Base-by-base conservation (phyloP, 495 filamentous ascomycete genomes). In the Astrothelium subdiscretum region DNA sequence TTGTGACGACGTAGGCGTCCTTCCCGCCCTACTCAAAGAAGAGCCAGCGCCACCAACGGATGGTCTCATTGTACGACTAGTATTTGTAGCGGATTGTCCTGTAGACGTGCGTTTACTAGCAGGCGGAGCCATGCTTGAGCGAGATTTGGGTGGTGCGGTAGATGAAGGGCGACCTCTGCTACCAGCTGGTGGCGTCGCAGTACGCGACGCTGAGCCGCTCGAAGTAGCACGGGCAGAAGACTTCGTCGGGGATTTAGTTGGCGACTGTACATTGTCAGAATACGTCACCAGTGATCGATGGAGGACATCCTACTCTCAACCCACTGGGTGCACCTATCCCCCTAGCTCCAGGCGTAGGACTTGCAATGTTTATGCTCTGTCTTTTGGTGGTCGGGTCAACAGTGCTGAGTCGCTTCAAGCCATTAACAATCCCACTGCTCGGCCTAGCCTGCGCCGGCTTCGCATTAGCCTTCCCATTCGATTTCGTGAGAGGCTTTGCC, bases 171-270 rank as follows among this genome's bases (percentile, higher is more conserved):
- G 66, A 11, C 74, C 70, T 71, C 77, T 83, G 10, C 79, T 77
- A 3, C 32, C 59, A 42, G 26, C 63, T 42, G 67, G 57, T 31
- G 85, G 83, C 1, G 86, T 81, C 38, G 78, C 79, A 40, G 83
- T 87, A 61, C 86, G 73, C 57, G 76, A 80, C 5, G 86, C 86
- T 27, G 79, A 76, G 2, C 78, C 72, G 22, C 79, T 76, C 32
- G 85, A 85, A 18, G 84, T 75, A 2, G 81, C 77, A 32, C 81
- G 81, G 10, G 66, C 76, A 11, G 89, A 73, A 64, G 89, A 87
- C 70, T 95, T 92, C 11, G 88, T 90, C 8, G 90, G 89, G 3
- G 87, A 90, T 68, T 89, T 90, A 0, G 82, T 85, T 4, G 90
- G 89, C 31, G 88, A 89, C 87, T 90, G 66, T 38, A 40, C 62